phyloP scores from a whole-genome alignment of 495 filamentous ascomycete genomes.

The Annulohypoxylon bovei region DNA sequence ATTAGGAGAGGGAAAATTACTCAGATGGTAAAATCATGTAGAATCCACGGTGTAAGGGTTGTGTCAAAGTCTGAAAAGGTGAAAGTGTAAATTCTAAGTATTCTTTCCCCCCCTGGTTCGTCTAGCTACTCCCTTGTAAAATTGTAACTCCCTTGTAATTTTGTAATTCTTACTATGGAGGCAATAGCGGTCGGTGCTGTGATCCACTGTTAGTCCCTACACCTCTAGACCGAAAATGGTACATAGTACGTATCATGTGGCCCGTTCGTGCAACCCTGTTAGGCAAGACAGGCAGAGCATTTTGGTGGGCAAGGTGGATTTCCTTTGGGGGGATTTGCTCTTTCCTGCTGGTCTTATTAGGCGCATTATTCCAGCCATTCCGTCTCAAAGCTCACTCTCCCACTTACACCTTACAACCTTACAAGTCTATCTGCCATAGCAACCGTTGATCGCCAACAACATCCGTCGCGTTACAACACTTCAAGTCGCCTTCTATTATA shows the following conservation, averaged over 20 bases:
- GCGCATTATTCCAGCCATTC: slow-evolving; percentile 47
- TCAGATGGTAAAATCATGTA: slow-evolving; percentile 12
- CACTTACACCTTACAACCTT: slow-evolving; percentile 35
- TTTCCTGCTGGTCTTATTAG: slow-evolving; percentile 45
- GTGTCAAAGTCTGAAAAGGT: slow-evolving; percentile 32
- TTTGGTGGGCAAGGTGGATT: not conserved
- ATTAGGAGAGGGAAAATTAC: slow-evolving; percentile 14
- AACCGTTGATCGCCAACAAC: slow-evolving; percentile 32
- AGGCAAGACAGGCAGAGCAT: slow-evolving; percentile 26
- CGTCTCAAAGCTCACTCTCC: slow-evolving; percentile 38
- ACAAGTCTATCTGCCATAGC: slow-evolving; percentile 33
- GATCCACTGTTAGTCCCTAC: slow-evolving; percentile 31
- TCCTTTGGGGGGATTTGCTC: slow-evolving; percentile 22
- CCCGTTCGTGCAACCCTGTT: slow-evolving; percentile 31
- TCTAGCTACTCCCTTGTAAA: slow-evolving; percentile 14
- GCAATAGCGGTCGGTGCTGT: slow-evolving; percentile 10
- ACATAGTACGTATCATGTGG: slow-evolving; percentile 42
- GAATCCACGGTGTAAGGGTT: slow-evolving; percentile 38
- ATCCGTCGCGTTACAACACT: slow-evolving; percentile 28
- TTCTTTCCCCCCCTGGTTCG: slow-evolving; percentile 24
- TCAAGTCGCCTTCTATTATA: slow-evolving; percentile 6
- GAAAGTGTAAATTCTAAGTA: slow-evolving; percentile 1
- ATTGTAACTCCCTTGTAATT: slow-evolving; percentile 25
- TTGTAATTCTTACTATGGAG: slow-evolving; percentile 1
- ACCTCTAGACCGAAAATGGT: slow-evolving; percentile 38